Evolutionary conservation across 2,329 filamentous ascomycete genomes (phyloP), one percentile per base, ranked within the genome.

Genomic region (Monilinia fructigena): DNA sequence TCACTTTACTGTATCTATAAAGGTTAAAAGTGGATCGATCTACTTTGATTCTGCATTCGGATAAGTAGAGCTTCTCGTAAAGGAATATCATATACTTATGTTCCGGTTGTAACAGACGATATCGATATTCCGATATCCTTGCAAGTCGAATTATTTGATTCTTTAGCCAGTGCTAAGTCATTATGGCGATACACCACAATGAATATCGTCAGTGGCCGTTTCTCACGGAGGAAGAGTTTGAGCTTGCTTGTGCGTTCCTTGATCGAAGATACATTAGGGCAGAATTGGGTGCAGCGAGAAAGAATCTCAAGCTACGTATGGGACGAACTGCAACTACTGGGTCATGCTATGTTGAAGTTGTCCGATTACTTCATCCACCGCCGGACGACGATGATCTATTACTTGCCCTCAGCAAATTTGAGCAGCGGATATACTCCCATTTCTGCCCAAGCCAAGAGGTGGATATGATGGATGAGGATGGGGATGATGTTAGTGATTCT

Each of bases 231-330:
- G 82, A 85, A 52, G 88, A 91, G 74, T 92, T 92, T 70, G 78
- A 84, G 63, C 82, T 86, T 73, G 85, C 82, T 65, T 91, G 89
- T 76, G 84, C 88, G 71, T 80, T 84, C 65, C 80, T 89, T 28
- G 86, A 89, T 69, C 79, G 82, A 48, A 81, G 76, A 68, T 89
- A 89, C 75, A 81, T 83, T 66, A 83, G 81, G 74, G 86, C 83
- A 64, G 86, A 79, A 45, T 79, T 88, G 3, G 87, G 85, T 2
- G 79, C 81, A 8, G 72, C 83, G 48, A 82, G 85, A 66, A 79
- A 78, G 68, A 79, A 79, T 67, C 87, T 85, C 82, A 85, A 82
- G 72, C 78, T 88, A 66, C 65, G 78, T 82, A 60, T 83, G 82
- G 76, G 82, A 14, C 68, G 72, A 10, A 72, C 70, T 26, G 67